Percentiles rank a stretch among this genome's conserved stretches.
phyloP scores from a whole-genome alignment of 2,329 filamentous ascomycete species.

The Sporothrix inflata region DNA sequence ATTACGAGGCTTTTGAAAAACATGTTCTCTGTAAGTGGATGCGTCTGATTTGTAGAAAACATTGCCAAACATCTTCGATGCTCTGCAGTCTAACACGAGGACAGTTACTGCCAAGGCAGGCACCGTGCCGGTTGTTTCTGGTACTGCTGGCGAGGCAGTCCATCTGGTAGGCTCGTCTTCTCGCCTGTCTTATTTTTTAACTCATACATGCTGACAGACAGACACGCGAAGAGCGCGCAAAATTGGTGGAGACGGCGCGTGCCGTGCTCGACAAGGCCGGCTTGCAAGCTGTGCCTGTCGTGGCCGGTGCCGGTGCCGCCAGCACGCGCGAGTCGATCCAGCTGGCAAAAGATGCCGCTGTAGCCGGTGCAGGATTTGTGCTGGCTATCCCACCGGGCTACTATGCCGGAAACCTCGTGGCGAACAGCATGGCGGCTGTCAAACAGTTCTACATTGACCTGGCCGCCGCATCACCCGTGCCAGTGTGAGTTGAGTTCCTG shows the following conservation, averaged over 20 bases:
- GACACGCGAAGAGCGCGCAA: conserved; percentile 27
- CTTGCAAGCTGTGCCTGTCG: conserved; percentile 46
- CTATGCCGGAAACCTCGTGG: conserved; percentile 45
- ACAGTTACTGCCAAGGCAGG: conserved; percentile 26
- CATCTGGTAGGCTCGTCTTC: conserved; percentile 20
- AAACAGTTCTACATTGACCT: conserved; percentile 37
- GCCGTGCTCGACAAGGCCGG: conserved; percentile 31
- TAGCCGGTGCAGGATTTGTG: conserved; percentile 46
- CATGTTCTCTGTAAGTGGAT: conserved; percentile 25
- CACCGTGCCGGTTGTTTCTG: conserved; percentile 29
- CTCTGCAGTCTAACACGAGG: not conserved
- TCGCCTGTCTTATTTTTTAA: not conserved
- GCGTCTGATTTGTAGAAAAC: not conserved
- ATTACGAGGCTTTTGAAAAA: conserved; percentile 26
- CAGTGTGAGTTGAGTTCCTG: conserved; percentile 31
- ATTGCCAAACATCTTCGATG: not conserved
- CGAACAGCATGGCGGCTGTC: conserved; percentile 29
- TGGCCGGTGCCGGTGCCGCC: conserved; percentile 50
- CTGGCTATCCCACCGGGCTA: conserved; percentile 47
- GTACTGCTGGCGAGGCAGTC: conserved; percentile 29
- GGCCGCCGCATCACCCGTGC: conserved; percentile 34
- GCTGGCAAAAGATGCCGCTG: conserved; percentile 44
- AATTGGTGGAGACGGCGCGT: conserved; percentile 24
- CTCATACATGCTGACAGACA: not conserved
- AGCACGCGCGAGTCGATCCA: conserved; percentile 43